Conservation (phyloP, 306 rosid genomes). For the Elaeagnus macrophylla region DNA sequence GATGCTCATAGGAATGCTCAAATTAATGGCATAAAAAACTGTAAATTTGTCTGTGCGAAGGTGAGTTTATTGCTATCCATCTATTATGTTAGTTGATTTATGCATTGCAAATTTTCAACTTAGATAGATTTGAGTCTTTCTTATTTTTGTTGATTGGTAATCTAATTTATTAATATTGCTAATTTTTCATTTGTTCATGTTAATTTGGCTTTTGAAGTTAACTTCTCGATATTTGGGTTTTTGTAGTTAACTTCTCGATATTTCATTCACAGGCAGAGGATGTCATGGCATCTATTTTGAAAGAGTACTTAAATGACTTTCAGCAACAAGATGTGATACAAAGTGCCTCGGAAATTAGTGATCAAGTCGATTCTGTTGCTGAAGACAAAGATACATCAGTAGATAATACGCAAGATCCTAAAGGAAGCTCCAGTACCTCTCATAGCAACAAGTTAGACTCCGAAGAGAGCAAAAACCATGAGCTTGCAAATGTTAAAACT, state of each 20-base stretch:
- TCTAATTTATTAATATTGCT: neutral
- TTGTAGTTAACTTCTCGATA: slow-evolving; percentile 15
- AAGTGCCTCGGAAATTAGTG: slow-evolving; percentile 22
- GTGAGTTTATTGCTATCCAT: slow-evolving; percentile 33
- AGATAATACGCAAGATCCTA: slow-evolving; percentile 19
- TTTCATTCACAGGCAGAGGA: slow-evolving; percentile 80
- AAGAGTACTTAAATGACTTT: slow-evolving; percentile 45
- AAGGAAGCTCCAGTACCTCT: slow-evolving; percentile 21
- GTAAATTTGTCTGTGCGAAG: slow-evolving; percentile 77
- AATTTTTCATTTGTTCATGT: neutral
- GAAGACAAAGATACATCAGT: slow-evolving; percentile 18
- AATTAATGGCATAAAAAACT: slow-evolving; percentile 79
- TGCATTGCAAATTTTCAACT: too few relatives aligned
- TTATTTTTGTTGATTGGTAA: too few relatives aligned
- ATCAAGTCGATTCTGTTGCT: slow-evolving; percentile 18
- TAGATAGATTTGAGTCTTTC: too few relatives aligned
- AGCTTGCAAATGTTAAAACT: slow-evolving; percentile 33
- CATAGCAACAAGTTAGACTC: slow-evolving; percentile 6
- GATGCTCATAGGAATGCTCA: slow-evolving; percentile 89
- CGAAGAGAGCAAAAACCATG: slow-evolving; percentile 27
- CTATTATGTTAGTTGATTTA: slow-evolving; percentile 15
- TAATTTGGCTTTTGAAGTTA: slow-evolving; percentile 5
- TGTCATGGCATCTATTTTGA: slow-evolving; percentile 81
- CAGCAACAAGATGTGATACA: slow-evolving; percentile 38
- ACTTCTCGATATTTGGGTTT: slow-evolving; percentile 17